Evolutionary conservation across 352 stramenopile genomes (phyloP), one percentile per base, ranked within the genome.

Genomic region (Globisporangium spiculum): DNA sequence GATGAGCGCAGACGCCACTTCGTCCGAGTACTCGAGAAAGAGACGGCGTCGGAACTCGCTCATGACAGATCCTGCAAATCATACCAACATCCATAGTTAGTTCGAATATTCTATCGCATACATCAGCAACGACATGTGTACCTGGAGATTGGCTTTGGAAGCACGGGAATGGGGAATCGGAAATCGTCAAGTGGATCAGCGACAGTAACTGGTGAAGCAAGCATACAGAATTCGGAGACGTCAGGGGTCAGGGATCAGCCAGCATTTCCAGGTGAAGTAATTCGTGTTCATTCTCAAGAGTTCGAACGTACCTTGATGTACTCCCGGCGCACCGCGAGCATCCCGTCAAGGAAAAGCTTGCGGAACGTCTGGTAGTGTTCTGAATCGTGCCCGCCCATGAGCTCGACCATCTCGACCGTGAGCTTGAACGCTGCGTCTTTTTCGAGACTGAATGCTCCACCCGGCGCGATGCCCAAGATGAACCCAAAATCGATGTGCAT

Each of bases 401-500:
- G 77, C 56, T 97, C 88, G 14, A 98, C 89, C 75, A 98, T 97
- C 56, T 99, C 96, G 50, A 81, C 75, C 20, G 95, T 98, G 8
- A 99, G 81, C 70, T 99, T 99, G 82, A 99, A 99, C 20, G 96
- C 94, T 27, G 90, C 93, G 60, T 91, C 90, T 24, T 62, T 66
- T 74, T 99, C 96, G 38, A 99, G 83, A 36, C 79, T 96, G 71
- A 98, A 98, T 60, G 96, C 88, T 48, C 97, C 93, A 61, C 94
- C 96, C 12, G 96, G 95, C 22, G 87, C 94, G 79, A 94, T 97
- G 46, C 93, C 92, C 60, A 99, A 88, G 41, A 98, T 91, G 78
- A 99, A 99, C 12, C 97, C 97, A 81, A 98, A 99, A 75, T 99
- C 97, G 72, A 99, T 99, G 79, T 98, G 93, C 65, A 99, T 92